phyloP scores from a whole-genome alignment of 306 rosid genomes.

The Prunus padus region DNA sequence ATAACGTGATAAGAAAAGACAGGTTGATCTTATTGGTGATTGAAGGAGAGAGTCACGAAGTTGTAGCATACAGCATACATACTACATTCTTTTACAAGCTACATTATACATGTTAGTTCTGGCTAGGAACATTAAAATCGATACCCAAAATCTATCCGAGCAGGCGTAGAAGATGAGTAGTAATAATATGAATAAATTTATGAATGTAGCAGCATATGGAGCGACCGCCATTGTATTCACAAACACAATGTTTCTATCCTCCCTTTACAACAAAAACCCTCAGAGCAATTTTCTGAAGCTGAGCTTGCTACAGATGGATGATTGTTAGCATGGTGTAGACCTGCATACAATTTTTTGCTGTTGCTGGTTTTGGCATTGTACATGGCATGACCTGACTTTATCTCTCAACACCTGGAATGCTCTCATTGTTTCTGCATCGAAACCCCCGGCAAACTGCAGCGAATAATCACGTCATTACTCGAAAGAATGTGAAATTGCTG shows the following conservation, averaged over 20 bases:
- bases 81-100: neutral
- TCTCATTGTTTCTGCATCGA: slow-evolving; percentile 92
- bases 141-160: neutral
- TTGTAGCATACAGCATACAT: neutral
- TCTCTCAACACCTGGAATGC: slow-evolving; percentile 96
- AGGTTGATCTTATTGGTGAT: neutral
- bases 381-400: slow-evolving; percentile 82
- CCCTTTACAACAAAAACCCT: slow-evolving; percentile 45
- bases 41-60: neutral
- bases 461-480: neutral
- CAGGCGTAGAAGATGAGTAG: neutral
- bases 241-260: slow-evolving; percentile 22
- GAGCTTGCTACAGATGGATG: slow-evolving; percentile 65
- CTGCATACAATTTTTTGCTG: slow-evolving; percentile 61
- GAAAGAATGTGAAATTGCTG: neutral
- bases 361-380: slow-evolving; percentile 80
- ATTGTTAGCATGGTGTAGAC: slow-evolving; percentile 54
- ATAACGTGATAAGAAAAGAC: no score
- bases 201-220: neutral
- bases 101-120: slow-evolving; percentile 3
- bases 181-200: neutral
- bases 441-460: slow-evolving; percentile 95
- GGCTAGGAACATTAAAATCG: neutral
- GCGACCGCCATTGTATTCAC: no score
- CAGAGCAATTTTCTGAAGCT: slow-evolving; percentile 54